These are phyloP conservation scores for Pilatotrama ljubarskyi DNA, from an alignment of 768 basidiomycete genomes.

Conservation along the genomic window DNA sequence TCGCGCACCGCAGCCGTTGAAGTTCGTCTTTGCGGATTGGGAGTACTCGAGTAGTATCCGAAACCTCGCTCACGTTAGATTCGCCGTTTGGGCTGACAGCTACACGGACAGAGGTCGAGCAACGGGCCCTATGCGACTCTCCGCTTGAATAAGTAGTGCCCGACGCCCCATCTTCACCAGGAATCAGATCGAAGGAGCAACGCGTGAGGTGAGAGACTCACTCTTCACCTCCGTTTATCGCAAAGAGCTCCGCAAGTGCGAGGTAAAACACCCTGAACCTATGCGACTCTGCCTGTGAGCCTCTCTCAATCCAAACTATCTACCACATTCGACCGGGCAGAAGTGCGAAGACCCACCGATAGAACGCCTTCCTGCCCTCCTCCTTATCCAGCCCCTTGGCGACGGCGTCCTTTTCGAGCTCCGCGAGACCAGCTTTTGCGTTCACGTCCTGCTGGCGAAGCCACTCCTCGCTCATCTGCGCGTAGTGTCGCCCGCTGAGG, in stretches of 20 bases:
- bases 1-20: too few relatives aligned
- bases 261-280: slow-evolving; percentile 74
- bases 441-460: slow-evolving; percentile 57
- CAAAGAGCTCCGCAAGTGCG: slow-evolving; percentile 71
- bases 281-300: neutral
- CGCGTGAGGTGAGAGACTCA: slow-evolving; percentile 40
- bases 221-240: slow-evolving; percentile 58
- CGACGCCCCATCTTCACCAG: slow-evolving; percentile 52
- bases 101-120: too few relatives aligned
- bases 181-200: slow-evolving; percentile 5
- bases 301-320: neutral
- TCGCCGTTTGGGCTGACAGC: too few relatives aligned
- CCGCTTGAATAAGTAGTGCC: slow-evolving; percentile 21
- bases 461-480: slow-evolving; percentile 66
- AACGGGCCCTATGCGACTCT: neutral
- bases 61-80: too few relatives aligned
- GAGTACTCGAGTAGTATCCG: too few relatives aligned
- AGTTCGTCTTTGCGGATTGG: too few relatives aligned
- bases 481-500: slow-evolving; percentile 64
- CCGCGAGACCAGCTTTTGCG: slow-evolving; percentile 46
- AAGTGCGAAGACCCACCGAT: slow-evolving; percentile 39
- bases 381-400: slow-evolving; percentile 44
- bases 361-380: slow-evolving; percentile 62
- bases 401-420: slow-evolving; percentile 49
- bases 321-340: too few relatives aligned